Base-by-base conservation (phyloP, 169 alveolate species). In the Eimeria praecox region DNA sequence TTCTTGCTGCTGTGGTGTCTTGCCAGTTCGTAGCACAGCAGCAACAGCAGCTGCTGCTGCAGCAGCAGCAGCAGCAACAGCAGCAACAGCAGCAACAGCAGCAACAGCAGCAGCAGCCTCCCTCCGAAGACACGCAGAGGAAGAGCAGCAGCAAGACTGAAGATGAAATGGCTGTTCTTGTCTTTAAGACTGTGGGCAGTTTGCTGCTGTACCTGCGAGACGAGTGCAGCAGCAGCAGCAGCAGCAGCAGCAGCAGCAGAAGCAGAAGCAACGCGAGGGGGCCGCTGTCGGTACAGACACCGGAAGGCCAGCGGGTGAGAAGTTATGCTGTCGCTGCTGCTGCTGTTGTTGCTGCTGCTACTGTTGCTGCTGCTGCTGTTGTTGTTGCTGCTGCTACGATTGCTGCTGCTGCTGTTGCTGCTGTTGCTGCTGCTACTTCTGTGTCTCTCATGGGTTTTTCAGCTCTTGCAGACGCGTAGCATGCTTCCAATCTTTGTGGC, bases 211-310 rank as follows among this genome's bases (percentile, higher is more conserved):
- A 9, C 56, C 42, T 83, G 77, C 73, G 91, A 27, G 40, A 52
- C 10, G 56, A 52, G 22, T 27, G 90, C 90, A 80, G 66, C 42
- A 83, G 91, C 91, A 83, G 91, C 71, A 83, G 91, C 91, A 83
- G 56, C 91, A 83, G 91, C 75, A 83, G 77, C 91, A 83, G 44
- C 77, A 83, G 75, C 71, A 83, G 91, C 91, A 44, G 73, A 40
- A 22, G 71, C 90, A 82, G 71, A 56, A 82, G 90, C 71, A 46
- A 22, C 73, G 54, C 30, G 46, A 83, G 91, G 75, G 91, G 91
- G 20, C 91, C 38, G 9, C 4, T 64, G 52, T 49, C 75, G 4
- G 77, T 83, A 8, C 91, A 83, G 75, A 83, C 91, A 83, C 91
- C 91, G 0, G 91, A 83, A 12, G 91, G 91, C 56, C 91, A 83